Evolutionary conservation across 2,329 filamentous ascomycete genomes (phyloP).

Genomic region (Fusarium coicis): DNA sequence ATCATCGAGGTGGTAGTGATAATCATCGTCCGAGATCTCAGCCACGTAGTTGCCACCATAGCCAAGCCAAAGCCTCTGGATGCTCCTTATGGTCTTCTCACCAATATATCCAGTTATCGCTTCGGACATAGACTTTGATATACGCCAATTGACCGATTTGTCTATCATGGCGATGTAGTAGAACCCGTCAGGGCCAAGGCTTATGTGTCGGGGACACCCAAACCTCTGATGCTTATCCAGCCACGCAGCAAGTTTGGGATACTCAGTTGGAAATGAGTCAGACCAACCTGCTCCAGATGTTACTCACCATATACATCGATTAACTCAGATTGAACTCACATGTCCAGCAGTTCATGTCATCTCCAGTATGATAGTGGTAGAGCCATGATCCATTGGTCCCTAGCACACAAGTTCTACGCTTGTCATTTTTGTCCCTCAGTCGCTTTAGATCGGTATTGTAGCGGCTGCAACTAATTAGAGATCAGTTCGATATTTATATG

Average conservation of each 20-base stretch:
- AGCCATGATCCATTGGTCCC: neutral
- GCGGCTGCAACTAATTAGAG: too few species aligned
- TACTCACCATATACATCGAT: too few species aligned
- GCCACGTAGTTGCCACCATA: too few species aligned
- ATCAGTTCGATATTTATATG: too few species aligned
- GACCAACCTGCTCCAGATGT: neutral
- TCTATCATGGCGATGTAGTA: neutral
- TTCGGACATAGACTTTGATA: neutral
- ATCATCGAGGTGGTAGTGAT: too few species aligned
- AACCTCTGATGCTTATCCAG: neutral
- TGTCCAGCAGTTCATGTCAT: neutral
- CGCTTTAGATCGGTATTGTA: too few species aligned
- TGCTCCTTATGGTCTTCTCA: too few species aligned
- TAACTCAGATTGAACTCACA: neutral
- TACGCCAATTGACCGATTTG: accelerated
- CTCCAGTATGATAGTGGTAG: neutral
- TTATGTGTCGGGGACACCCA: neutral
- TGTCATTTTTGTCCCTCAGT: too few species aligned
- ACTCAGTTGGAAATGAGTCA: neutral
- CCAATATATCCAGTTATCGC: too few species aligned
- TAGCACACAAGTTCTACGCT: neutral
- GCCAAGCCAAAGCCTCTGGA: too few species aligned
- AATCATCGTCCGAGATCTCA: too few species aligned
- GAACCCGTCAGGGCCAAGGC: neutral
- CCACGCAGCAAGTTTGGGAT: neutral